These are phyloP conservation scores for Amanita subjunquillea DNA, from an alignment of 768 basidiomycete genomes.

Conservation along the genomic window DNA sequence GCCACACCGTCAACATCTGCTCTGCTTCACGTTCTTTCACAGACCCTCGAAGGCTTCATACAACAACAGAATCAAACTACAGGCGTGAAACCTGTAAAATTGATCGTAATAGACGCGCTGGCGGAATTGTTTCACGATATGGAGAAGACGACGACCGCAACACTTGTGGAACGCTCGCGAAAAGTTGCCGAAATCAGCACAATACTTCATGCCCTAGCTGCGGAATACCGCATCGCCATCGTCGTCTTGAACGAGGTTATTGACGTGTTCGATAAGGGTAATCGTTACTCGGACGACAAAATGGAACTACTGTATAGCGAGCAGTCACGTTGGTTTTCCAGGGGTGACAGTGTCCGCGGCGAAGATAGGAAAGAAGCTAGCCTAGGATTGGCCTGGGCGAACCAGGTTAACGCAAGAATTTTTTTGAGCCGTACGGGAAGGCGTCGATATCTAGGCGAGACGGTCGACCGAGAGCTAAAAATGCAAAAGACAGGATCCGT, in stretches of 20 bases:
- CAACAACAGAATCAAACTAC: constrained; percentile 17
- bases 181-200: constrained; percentile 58
- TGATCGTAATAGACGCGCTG: constrained; percentile 83
- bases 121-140: constrained; percentile 72
- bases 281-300: constrained; percentile 12
- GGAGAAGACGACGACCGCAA: constrained; percentile 45
- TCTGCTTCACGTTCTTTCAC: constrained; percentile 44
- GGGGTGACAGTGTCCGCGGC: constrained; percentile 46
- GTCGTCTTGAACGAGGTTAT: constrained; percentile 85
- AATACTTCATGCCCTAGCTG: constrained; percentile 63
- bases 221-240: constrained; percentile 54
- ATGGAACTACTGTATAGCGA: constrained; percentile 50
- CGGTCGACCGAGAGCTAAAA: constrained; percentile 15
- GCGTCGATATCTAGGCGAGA: constrained; percentile 41
- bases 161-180: constrained; percentile 65
- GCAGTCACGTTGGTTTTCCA: constrained; percentile 71
- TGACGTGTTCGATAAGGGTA: constrained; percentile 50
- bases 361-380: constrained; percentile 68
- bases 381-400: constrained; percentile 89
- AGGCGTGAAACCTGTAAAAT: constrained; percentile 48
- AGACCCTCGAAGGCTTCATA: constrained; percentile 39
- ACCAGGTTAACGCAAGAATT: constrained; percentile 79
- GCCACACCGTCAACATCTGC: constrained; percentile 42
- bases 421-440: constrained; percentile 74
- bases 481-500: constrained; percentile 8